Evolutionary conservation across 108 stramenopile genomes (phyloP).

Genomic region (Nannochloropsis oceanica): DNA sequence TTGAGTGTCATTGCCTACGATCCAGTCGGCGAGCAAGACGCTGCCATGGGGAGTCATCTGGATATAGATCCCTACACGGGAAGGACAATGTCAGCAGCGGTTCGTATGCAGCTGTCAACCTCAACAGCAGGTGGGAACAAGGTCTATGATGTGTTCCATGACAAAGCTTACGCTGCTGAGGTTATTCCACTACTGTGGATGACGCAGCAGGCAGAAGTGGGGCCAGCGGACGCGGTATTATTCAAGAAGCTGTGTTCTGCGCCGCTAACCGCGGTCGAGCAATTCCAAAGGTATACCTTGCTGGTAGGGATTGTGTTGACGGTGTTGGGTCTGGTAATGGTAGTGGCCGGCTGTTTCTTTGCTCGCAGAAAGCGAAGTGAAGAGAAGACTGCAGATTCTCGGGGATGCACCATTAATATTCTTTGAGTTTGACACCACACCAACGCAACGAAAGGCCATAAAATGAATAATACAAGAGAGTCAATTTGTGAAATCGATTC

Average conservation of each 20-base stretch:
- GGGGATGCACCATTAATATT: too few relatives aligned
- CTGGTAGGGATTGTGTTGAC: neutral
- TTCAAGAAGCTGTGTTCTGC: neutral
- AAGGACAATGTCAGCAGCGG: neutral
- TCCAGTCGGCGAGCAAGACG: neutral
- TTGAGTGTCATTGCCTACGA: neutral
- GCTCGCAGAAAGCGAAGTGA: too few relatives aligned
- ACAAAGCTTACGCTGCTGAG: neutral
- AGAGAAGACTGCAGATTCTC: too few relatives aligned
- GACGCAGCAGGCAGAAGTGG: neutral
- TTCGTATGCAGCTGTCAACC: neutral
- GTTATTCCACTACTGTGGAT: neutral
- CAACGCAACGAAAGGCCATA: too few relatives aligned
- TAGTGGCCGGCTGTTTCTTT: too few relatives aligned
- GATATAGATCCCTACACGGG: neutral
- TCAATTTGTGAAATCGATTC: too few relatives aligned
- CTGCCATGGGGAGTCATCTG: neutral
- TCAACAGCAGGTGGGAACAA: neutral
- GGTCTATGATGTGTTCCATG: neutral
- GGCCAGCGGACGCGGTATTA: neutral
- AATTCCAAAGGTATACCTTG: neutral
- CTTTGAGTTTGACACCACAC: too few relatives aligned
- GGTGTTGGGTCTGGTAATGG: neutral
- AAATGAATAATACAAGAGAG: too few relatives aligned
- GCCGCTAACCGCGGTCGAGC: neutral